Base-by-base conservation (phyloP, 164 flowering plant species). In the Santalum album region DNA sequence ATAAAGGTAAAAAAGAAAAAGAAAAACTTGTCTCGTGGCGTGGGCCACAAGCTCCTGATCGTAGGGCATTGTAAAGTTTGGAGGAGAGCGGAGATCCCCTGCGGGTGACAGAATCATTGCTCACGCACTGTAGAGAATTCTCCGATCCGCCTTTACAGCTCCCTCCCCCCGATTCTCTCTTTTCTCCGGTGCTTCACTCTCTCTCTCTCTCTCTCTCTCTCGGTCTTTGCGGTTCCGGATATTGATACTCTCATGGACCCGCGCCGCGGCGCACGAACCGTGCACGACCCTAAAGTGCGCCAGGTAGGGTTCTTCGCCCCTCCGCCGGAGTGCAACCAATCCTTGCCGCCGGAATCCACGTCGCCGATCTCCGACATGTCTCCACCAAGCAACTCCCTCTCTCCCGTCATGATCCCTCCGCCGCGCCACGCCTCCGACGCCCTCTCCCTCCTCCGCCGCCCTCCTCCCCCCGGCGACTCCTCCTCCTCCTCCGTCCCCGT, bases 401-500 rank as follows among this genome's bases (percentile, higher is more conserved):
- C 86, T 12, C 92, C 96, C 1, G 87, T 84, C 48, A 78, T 81
- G 91, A 81, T 84, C 24, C 84, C 86, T 6, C 96, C 87, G 7
- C 64, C 90, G 3, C 82, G 86, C 23, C 86, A 78, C 49, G 72
- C 71, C 18, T 74, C 86, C 18, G 84, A 76, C 15, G 68, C 64
- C 15, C 62, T 47, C 15, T n/a, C 42, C 51, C 55, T n/a, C 18
- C 54, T 78, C 1, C 14, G 63, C 10, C 56, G 50, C 20, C 65
- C 75, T 40, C 58, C 39, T 15, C 51, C 64, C 75, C n/a, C 60
- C 60, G 12, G 12, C 45, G 27, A 22, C n/a, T n/a, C 35, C 19
- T 25, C 51, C n/a, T 75, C 51, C 0, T 79, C 71, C 7, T 51
- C 45, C 35, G 38, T 65, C 39, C 50, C 60, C 25, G 73, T 78